These are phyloP conservation scores for Mycena pura DNA, from an alignment of 768 basidiomycete species.

Conservation along the genomic window DNA sequence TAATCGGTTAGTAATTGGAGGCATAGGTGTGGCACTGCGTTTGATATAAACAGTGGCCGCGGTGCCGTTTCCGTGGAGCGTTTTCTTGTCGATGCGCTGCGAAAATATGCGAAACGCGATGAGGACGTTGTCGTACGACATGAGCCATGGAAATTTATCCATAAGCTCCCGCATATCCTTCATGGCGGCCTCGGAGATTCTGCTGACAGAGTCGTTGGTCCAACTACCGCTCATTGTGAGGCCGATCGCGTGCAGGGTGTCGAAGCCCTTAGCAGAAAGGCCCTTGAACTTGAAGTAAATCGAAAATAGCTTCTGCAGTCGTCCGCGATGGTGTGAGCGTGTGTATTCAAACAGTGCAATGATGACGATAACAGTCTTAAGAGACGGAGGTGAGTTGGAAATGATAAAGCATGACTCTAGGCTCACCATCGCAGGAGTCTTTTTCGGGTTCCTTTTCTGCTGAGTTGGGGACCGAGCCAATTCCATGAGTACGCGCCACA, in stretches of 20 bases:
- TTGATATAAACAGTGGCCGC: neutral
- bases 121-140: conserved; percentile 1
- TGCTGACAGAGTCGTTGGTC: conserved; percentile 7
- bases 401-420: neutral
- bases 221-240: conserved; percentile 50
- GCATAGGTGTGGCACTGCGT: neutral
- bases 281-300: conserved; percentile 47
- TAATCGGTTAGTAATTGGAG: neutral
- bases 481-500: conserved; percentile 23
- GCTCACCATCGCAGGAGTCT: conserved; percentile 32
- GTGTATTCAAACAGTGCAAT: conserved; percentile 37
- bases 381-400: neutral
- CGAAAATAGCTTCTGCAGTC: conserved; percentile 39
- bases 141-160: neutral
- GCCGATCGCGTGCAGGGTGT: conserved; percentile 43
- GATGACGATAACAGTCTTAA: conserved; percentile 33
- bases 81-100: neutral
- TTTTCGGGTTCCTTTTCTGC: conserved; percentile 19
- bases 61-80: neutral
- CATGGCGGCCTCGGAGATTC: neutral
- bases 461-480: conserved; percentile 20
- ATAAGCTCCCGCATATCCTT: neutral
- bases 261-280: conserved; percentile 43
- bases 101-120: no score
- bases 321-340: conserved; percentile 32